Conservation (phyloP, 139 green algal genomes). For the Mesotaenium endlicherianum region DNA sequence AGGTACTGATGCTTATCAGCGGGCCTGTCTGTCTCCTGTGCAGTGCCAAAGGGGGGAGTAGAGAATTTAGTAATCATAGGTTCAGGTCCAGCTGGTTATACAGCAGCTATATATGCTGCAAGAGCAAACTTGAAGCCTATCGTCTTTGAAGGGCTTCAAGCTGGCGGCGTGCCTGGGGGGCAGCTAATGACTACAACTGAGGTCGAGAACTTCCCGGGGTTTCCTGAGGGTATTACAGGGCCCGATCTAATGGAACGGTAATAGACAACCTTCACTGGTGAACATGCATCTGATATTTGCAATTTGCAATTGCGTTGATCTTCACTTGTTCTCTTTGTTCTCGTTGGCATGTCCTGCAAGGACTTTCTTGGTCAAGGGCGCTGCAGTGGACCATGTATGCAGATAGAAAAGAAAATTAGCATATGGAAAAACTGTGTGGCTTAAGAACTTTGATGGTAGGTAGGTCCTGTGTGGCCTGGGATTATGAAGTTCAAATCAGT, state of each 20-base stretch:
- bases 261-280: no score
- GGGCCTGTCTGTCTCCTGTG: no score
- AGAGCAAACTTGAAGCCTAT: conserved; percentile 88
- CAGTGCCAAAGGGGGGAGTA: conserved; percentile 16
- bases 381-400: no score
- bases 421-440: no score
- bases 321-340: not conserved
- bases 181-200: conserved; percentile 97
- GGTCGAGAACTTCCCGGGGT: conserved; percentile 81
- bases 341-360: no score
- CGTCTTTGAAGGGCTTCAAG: conserved; percentile 87
- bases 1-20: no score
- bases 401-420: no score
- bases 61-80: conserved; percentile 65
- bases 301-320: not conserved
- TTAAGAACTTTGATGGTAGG: no score
- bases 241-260: conserved; percentile 95
- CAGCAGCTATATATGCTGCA: conserved; percentile 76
- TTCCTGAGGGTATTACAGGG: conserved; percentile 94
- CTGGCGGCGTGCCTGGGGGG: conserved; percentile 82
- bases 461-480: no score
- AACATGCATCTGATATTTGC: no score
- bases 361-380: no score
- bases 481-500: no score
- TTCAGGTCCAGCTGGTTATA: conserved; percentile 61